Evolutionary conservation across 352 stramenopile genomes (phyloP).

Genomic region (Phytophthora constricta): DNA sequence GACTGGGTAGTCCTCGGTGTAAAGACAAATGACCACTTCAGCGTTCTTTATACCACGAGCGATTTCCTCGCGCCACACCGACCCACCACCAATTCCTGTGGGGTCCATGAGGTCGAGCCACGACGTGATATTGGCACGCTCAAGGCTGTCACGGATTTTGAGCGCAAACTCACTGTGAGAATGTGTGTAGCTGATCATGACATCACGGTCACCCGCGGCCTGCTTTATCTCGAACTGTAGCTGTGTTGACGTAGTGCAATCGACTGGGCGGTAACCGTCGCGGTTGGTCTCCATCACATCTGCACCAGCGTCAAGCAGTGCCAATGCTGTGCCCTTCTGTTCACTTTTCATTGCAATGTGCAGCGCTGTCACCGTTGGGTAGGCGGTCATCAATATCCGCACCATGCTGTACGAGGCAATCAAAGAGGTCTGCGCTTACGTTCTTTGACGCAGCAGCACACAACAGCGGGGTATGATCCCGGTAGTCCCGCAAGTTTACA

Average conservation of each 20-base stretch:
- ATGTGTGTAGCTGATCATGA: conserved; percentile 91
- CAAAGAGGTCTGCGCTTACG: conserved; percentile 56
- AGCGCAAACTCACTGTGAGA: conserved; percentile 78
- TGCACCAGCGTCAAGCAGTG: conserved; percentile 62
- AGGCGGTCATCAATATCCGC: conserved; percentile 75
- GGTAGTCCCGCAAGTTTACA: conserved; percentile 58
- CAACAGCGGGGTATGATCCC: conserved; percentile 66
- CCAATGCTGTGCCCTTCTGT: conserved; percentile 65
- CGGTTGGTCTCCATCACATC: conserved; percentile 72
- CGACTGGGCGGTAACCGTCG: conserved; percentile 71
- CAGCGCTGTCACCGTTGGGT: conserved; percentile 72
- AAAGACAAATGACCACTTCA: conserved; percentile 72
- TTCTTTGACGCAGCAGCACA: conserved; percentile 70
- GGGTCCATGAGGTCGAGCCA: conserved; percentile 87
- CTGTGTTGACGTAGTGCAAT: conserved; percentile 82
- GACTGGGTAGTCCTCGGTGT: conserved; percentile 73
- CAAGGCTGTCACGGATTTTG: conserved; percentile 74
- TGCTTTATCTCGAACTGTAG: conserved; percentile 89
- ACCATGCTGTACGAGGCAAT: conserved; percentile 53
- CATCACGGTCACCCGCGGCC: conserved; percentile 76
- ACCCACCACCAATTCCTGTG: conserved; percentile 80
- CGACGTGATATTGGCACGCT: conserved; percentile 75
- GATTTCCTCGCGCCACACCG: conserved; percentile 86
- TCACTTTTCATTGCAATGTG: conserved; percentile 81
- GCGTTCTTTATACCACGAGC: conserved; percentile 80